Percentiles rank a stretch among this genome's conserved stretches.
Evolutionary conservation across 352 stramenopile species (phyloP).

Genomic region (Peronospora tabacina): DNA sequence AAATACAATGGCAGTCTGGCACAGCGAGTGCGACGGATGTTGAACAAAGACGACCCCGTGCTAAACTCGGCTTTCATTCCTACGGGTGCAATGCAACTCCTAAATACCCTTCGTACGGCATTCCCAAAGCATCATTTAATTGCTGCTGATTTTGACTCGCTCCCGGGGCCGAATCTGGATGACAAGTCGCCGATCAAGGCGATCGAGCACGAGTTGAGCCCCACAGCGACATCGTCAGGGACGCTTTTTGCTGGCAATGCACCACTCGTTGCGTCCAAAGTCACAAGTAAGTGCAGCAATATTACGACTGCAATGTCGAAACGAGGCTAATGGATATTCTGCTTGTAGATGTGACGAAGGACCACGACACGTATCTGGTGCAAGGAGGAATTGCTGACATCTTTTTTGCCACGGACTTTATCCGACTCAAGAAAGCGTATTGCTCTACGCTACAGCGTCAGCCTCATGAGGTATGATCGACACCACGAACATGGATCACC

Average conservation of each 20-base stretch:
- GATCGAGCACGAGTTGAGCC: conserved; percentile 54
- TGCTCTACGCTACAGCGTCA: conserved; percentile 49
- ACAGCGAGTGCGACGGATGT: conserved; percentile 38
- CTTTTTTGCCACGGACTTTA: conserved; percentile 88
- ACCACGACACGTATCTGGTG: conserved; percentile 86
- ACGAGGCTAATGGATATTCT: conserved; percentile 1
- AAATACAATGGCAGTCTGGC: conserved; percentile 48
- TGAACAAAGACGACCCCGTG: conserved; percentile 42
- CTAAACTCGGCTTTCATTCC: conserved; percentile 80
- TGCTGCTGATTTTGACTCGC: conserved; percentile 83
- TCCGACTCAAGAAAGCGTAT: conserved; percentile 74
- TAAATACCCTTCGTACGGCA: conserved; percentile 66
- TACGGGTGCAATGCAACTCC: conserved; percentile 79
- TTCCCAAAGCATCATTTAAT: conserved; percentile 86
- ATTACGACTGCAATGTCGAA: neutral
- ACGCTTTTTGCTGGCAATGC: conserved; percentile 76
- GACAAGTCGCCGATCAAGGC: conserved; percentile 39
- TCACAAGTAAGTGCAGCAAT: conserved; percentile 28
- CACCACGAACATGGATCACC: neutral
- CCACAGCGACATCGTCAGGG: conserved; percentile 56
- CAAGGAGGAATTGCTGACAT: conserved; percentile 83
- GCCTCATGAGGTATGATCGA: conserved; percentile 33
- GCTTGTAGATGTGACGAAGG: conserved; percentile 48
- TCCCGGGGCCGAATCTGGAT: conserved; percentile 64
- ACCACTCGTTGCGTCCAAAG: conserved; percentile 83